Base-by-base conservation (phyloP, 192 early-diverging fungal species). In the Coemansia sp. region DNA sequence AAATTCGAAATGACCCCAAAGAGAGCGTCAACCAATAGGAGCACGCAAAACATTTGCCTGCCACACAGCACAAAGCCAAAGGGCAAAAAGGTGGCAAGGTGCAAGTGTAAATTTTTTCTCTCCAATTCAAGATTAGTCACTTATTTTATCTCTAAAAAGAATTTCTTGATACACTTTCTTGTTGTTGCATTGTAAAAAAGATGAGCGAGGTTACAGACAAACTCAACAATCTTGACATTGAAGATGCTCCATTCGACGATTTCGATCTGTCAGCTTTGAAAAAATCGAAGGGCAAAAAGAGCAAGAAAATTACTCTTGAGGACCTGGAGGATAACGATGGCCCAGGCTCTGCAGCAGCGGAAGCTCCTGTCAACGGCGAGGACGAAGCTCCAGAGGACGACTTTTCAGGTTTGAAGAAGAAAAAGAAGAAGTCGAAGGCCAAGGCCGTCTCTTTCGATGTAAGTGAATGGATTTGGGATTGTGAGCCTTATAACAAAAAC, bases 361-460 rank as follows among this genome's bases (percentile, higher is more conserved):
- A 63, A 42, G 73, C 17, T 41, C 57, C 46, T 41, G 73, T 59
- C 50, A 71, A 53, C 53, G 65, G 67, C 19, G 70, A 71, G 5
- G 53, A 65, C 49, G 76, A 75, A 64, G 76, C 75, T 46, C 76
- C 74, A 41, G 57, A 59, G 57, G 57, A 59, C 57, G 57, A 59
- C 56, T 85, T 88, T 71, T 71, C 79, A 39, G 76, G 81, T 32
- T 68, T 77, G 59, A 89, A 87, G 73, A 87, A 89, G 78, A 59
- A 59, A 9, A 88, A 87, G 73, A 85, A 87, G 68, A 88, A 87
- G 75, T 81, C 71, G 51, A 86, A 86, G 56, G 59, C 77, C 57
- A 79, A 81, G 71, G 63, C 70, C 50, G 85, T 82, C 41, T 70
- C 79, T 13, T 72, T 77, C 61, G 75, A 70, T 41, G 84, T 72